These are phyloP conservation scores for Wickerhamomyces ciferrii DNA, from an alignment of 805 yeast species.

Conservation along the genomic window DNA sequence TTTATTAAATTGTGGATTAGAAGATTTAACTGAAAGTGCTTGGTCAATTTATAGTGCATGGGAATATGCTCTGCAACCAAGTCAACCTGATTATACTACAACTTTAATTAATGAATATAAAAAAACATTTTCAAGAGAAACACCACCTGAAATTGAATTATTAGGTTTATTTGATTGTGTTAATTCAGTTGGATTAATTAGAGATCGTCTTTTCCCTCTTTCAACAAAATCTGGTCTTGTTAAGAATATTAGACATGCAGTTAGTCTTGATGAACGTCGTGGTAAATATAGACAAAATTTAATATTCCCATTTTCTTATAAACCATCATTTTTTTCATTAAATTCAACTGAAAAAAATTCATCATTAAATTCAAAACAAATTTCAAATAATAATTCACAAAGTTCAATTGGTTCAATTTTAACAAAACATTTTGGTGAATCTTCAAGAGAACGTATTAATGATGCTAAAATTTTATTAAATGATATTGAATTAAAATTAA, in stretches of 20 bases:
- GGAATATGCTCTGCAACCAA: slow-evolving; percentile 56
- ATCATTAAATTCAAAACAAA: neutral
- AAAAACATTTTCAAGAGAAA: slow-evolving; percentile 43
- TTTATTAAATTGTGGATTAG: slow-evolving; percentile 47
- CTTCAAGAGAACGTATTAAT: neutral
- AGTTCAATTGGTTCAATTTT: neutral
- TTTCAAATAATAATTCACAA: neutral
- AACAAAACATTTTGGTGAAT: neutral
- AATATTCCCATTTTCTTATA: slow-evolving; percentile 38
- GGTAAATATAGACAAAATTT: slow-evolving; percentile 56
- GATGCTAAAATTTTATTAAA: slow-evolving; percentile 3
- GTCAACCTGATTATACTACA: slow-evolving; percentile 34
- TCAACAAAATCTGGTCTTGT: slow-evolving; percentile 46
- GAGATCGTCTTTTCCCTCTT: slow-evolving; percentile 55
- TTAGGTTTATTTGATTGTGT: slow-evolving; percentile 71
- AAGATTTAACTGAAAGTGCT: slow-evolving; percentile 51
- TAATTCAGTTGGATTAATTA: slow-evolving; percentile 56
- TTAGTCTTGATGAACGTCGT: slow-evolving; percentile 62
- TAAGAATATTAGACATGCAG: slow-evolving; percentile 60
- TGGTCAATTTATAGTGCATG: slow-evolving; percentile 60
- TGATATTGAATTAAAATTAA: slow-evolving; percentile 7
- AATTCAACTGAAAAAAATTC: slow-evolving; percentile 5
- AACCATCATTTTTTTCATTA: slow-evolving; percentile 23
- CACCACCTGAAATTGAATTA: slow-evolving; percentile 40
- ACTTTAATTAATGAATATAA: slow-evolving; percentile 49